Evolutionary conservation across 2,329 filamentous ascomycete species (phyloP).

Genomic region (Cryphonectria nitschkei): DNA sequence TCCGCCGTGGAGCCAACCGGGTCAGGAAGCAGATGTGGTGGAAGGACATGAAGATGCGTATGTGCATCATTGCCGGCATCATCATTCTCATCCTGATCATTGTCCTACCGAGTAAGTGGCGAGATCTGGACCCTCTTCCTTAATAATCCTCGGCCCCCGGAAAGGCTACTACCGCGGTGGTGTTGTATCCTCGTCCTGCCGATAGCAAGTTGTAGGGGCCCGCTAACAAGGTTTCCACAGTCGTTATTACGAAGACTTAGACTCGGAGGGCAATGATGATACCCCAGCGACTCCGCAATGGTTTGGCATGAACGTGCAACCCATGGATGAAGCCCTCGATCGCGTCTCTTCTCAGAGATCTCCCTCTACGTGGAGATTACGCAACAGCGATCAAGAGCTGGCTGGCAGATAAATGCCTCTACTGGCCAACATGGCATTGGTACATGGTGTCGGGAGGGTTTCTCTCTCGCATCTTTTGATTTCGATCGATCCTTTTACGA

Average conservation of each 20-base stretch:
- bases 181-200: neutral
- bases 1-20: slow-evolving; percentile 93
- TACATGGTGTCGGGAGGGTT: slow-evolving; percentile 11
- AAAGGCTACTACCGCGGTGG: neutral
- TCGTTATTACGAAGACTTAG: slow-evolving; percentile 30
- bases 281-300: slow-evolving; percentile 16
- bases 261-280: neutral
- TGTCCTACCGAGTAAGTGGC: slow-evolving; percentile 83
- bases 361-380: slow-evolving; percentile 1
- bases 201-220: neutral
- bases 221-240: slow-evolving; percentile 19
- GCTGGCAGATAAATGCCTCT: slow-evolving; percentile 10
- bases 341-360: slow-evolving; percentile 18
- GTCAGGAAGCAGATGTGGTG: slow-evolving; percentile 99
- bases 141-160: no score
- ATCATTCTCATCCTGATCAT: slow-evolving; percentile 92
- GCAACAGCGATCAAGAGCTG: slow-evolving; percentile 10
- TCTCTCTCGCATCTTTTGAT: slow-evolving; percentile 24
- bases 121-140: neutral
- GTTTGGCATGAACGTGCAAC: slow-evolving; percentile 20
- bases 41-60: slow-evolving; percentile 99
- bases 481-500: slow-evolving; percentile 26
- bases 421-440: slow-evolving; percentile 19
- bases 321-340: slow-evolving; percentile 17
- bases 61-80: slow-evolving; percentile 90